Base-by-base conservation (phyloP, 1,284 basidiomycete species). In the Tilletia indica region DNA sequence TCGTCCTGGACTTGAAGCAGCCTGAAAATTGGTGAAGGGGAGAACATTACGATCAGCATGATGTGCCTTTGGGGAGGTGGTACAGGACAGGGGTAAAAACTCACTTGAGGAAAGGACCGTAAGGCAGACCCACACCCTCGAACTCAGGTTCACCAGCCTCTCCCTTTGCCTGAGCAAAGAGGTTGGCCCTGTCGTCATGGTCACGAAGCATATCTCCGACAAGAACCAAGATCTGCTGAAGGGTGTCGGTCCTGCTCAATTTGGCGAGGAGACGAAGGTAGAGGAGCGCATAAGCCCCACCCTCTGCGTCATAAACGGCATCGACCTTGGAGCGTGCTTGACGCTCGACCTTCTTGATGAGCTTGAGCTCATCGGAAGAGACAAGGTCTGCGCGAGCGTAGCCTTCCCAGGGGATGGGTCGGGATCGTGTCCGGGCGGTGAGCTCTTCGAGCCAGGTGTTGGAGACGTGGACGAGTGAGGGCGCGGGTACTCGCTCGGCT, bases 321-420 rank as follows among this genome's bases (percentile, higher is more conserved):
- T 94, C 87, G 78, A 96, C 93, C 11, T 88, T 87, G 14, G 90
- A 83, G 25, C 58, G 58, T 5, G 58, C 19, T 9, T 31, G n/a
- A 4, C 58, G 16, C 68, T 78, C 77, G 70, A 82, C 71, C 71
- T 75, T 73, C 69, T 79, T 78, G 82, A 99, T 91, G 80, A 93
- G 89, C n/a, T 89, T 87, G 58, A 97, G 89, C 85, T 98, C 95
- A 72, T 97, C 93, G 12, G 89, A 87, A 21, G 92, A 93, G 79
- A 98, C 90, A 63, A 96, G 89, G 73, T 91, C 94, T 66, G 94
- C 94, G 74, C 96, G 91, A 86, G 97, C 94, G 86, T 98, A 98
- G 75, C 93, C 94, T 90, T 97, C 95, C 95, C 95, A 99, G 76
- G 95, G 94, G 58, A 97, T 93, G 4, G 91, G 91, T 83, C 95